A percentile compares a stretch with the other conserved stretches of the same genome.
These are phyloP conservation scores for Kingdonia uniflora DNA, from an alignment of 164 flowering plant species.

Conservation along the genomic window DNA sequence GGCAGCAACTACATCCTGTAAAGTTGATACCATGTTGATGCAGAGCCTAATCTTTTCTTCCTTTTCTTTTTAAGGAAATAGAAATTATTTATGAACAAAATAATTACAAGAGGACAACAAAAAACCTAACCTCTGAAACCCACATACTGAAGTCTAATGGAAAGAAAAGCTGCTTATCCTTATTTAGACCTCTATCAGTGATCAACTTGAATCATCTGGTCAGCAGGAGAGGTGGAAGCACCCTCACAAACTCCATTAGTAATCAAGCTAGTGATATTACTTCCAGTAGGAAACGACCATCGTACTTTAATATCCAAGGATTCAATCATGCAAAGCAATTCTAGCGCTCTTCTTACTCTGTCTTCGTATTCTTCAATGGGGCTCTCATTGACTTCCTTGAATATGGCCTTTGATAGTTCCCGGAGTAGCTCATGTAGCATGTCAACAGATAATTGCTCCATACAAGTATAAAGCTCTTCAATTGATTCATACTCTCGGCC, in stretches of 20 bases:
- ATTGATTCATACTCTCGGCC: background rate
- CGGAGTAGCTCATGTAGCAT: constrained; percentile 2
- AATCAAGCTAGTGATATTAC: constrained; percentile 1
- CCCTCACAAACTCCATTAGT: background rate
- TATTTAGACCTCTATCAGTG: no score
- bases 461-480: background rate
- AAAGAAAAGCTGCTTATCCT: no score
- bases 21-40: no score
- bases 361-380: constrained; percentile 4
- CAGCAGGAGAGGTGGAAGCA: no score
- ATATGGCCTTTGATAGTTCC: constrained; percentile 4
- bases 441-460: background rate
- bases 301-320: background rate
- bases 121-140: no score
- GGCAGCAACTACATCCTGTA: no score
- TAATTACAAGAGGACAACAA: no score
- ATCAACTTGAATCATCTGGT: no score
- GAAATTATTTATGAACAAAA: no score
- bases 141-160: no score
- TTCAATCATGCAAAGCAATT: constrained; percentile 5
- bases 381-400: constrained; percentile 10
- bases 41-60: no score
- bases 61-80: no score
- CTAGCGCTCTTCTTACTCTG: background rate
- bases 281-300: constrained; percentile 4